Base-by-base conservation (phyloP, 768 basidiomycete genomes). In the Kwoniella sp. region DNA sequence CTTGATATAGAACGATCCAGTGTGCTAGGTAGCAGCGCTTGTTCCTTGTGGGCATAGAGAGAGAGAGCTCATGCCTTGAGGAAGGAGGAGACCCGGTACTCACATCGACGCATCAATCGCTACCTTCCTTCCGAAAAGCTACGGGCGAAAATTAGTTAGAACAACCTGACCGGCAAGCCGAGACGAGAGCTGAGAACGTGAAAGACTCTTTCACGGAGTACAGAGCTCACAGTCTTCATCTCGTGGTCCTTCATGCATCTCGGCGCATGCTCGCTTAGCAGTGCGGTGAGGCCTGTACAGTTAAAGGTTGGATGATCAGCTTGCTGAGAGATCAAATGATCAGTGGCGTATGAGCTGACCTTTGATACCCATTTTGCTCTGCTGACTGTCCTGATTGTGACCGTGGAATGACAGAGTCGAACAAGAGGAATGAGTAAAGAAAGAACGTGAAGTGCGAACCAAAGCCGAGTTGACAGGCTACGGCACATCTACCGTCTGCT, bases 91-190 rank as follows among this genome's bases (percentile, higher is more conserved):
- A 26, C 22, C 1, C 72, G 68, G n/a, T n/a, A 69, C 79, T 74
- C 30, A 79, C 81, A 82, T 82, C 9, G 79, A 80, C 78, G 96
- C 96, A 84, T 99, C 96, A 70, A 99, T 92, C 65, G 95, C 95
- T 70, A 98, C 93, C 84, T 97, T 98, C 73, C 96, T 88, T 1
- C 96, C 95, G 72, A 99, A 98, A 50, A 99, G 88, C 26, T 77
- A 41, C 15, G 20, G 2, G 28, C 31, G 25, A 62, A 20, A 30
- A 28, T 9, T 15, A 11, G 26, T 60, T 58, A 69, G n/a, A n/a
- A n/a, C n/a, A n/a, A n/a, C n/a, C n/a, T n/a, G n/a, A n/a, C n/a
- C n/a, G n/a, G n/a, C n/a, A n/a, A n/a, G n/a, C n/a, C n/a, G n/a
- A n/a, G n/a, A n/a, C n/a, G n/a, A n/a, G n/a, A n/a, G n/a, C n/a